These are phyloP conservation scores for Rhizopus sp. DNA, from an alignment of 371 early-diverging fungal genomes.

Conservation along the genomic window DNA sequence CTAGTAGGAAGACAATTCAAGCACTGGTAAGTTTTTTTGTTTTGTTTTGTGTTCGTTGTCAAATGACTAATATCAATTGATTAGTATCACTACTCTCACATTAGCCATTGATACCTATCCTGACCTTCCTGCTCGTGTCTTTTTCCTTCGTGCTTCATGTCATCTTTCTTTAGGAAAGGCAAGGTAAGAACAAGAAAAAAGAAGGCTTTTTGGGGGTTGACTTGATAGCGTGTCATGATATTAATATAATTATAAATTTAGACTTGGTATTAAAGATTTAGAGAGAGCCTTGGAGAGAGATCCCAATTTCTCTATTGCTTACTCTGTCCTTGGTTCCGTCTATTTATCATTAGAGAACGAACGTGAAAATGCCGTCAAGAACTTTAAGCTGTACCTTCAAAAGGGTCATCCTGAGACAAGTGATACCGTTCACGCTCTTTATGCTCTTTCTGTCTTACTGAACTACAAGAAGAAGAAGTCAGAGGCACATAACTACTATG, in stretches of 20 bases:
- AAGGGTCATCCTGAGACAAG: slow-evolving; percentile 61
- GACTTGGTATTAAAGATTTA: slow-evolving; percentile 63
- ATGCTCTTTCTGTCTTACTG: slow-evolving; percentile 55
- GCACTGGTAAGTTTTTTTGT: slow-evolving; percentile 51
- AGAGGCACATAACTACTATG: slow-evolving; percentile 55
- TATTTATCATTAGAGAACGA: slow-evolving; percentile 55
- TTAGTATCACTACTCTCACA: slow-evolving; percentile 58
- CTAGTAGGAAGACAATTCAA: slow-evolving; percentile 64
- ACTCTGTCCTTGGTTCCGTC: slow-evolving; percentile 62
- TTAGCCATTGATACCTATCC: slow-evolving; percentile 63
- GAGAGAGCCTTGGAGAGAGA: slow-evolving; percentile 54
- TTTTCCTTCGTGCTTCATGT: slow-evolving; percentile 66
- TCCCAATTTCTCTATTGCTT: slow-evolving; percentile 54
- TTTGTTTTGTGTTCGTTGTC: background rate
- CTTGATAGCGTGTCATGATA: background rate
- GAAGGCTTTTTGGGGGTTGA: background rate
- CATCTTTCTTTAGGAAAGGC: slow-evolving; percentile 55
- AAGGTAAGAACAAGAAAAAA: slow-evolving; percentile 35
- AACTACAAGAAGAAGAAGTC: slow-evolving; percentile 56
- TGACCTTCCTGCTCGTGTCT: slow-evolving; percentile 59
- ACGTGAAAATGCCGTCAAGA: slow-evolving; percentile 53
- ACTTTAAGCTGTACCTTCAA: slow-evolving; percentile 58
- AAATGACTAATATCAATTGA: background rate
- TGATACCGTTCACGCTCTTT: slow-evolving; percentile 59
- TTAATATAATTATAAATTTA: slow-evolving; percentile 7